Percentiles rank a stretch among this genome's conserved stretches.
Conservation (phyloP, 2,329 filamentous ascomycete species). For the Fonsecaea pedrosoi region DNA sequence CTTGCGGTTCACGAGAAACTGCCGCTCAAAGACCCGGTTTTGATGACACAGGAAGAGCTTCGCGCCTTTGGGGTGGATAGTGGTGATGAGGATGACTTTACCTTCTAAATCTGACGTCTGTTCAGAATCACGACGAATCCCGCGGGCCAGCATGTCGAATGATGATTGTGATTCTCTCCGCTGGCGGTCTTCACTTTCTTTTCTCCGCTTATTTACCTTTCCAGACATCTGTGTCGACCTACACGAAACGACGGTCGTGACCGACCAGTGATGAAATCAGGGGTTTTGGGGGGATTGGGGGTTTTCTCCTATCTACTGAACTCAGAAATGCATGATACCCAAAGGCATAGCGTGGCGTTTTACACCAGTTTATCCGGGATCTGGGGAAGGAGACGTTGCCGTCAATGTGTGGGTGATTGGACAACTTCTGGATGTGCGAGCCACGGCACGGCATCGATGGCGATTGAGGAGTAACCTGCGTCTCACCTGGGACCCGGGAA, state of each 20-base stretch:
- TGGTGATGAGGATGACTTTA: constrained; percentile 28
- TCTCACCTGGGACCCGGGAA: neutral
- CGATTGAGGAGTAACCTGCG: neutral
- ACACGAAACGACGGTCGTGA: neutral
- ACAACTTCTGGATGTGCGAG: neutral
- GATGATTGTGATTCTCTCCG: neutral
- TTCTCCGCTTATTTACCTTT: neutral
- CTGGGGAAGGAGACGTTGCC: neutral
- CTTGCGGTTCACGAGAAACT: neutral
- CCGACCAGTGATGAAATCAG: neutral
- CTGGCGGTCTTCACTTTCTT: neutral
- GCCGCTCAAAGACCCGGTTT: constrained; percentile 24
- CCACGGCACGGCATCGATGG: neutral
- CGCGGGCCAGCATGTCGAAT: neutral
- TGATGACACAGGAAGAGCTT: constrained; percentile 27
- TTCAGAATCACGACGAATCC: constrained; percentile 7
- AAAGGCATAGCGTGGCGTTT: neutral
- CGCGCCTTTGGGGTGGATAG: neutral
- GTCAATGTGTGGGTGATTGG: neutral
- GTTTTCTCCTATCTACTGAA: neutral
- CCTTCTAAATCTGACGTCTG: constrained; percentile 10
- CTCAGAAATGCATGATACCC: neutral
- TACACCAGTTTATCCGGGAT: neutral
- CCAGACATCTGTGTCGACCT: neutral
- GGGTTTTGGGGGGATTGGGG: neutral